phyloP scores from a whole-genome alignment of 495 filamentous ascomycete genomes.

The Sabuloglossum arenarium region DNA sequence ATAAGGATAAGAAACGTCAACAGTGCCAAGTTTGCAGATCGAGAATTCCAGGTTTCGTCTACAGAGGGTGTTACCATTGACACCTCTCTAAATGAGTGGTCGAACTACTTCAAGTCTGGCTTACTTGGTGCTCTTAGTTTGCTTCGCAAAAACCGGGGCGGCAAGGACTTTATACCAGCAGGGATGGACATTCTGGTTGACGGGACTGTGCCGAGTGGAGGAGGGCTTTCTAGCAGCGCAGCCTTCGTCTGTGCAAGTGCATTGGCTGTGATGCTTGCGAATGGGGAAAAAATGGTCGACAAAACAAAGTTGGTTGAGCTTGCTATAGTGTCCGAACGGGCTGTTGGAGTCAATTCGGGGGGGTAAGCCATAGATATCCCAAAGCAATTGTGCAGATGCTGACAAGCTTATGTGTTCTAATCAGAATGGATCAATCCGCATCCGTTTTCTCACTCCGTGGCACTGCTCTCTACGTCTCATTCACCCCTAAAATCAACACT shows the following conservation, averaged over 20 bases:
- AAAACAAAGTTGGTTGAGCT: slow-evolving; percentile 80
- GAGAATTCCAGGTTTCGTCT: slow-evolving; percentile 51
- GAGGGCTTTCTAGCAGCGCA: slow-evolving; percentile 81
- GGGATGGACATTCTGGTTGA: slow-evolving; percentile 82
- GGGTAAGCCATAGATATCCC: slow-evolving; percentile 32
- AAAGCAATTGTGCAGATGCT: background rate
- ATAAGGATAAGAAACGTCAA: slow-evolving; percentile 62
- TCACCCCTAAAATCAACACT: slow-evolving; percentile 58
- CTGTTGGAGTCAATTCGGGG: slow-evolving; percentile 90
- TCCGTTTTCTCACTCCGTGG: slow-evolving; percentile 78
- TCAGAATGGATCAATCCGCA: slow-evolving; percentile 93
- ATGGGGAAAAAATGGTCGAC: slow-evolving; percentile 57
- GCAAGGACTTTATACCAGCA: slow-evolving; percentile 33
- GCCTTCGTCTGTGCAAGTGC: slow-evolving; percentile 86
- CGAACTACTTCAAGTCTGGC: slow-evolving; percentile 94
- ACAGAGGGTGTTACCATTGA: slow-evolving; percentile 60
- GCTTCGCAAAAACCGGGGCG: slow-evolving; percentile 40
- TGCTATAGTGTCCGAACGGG: slow-evolving; percentile 81
- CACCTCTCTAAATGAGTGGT: slow-evolving; percentile 73
- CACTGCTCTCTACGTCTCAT: slow-evolving; percentile 75
- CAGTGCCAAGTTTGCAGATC: slow-evolving; percentile 49
- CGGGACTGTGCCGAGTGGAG: slow-evolving; percentile 78
- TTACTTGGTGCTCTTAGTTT: slow-evolving; percentile 62
- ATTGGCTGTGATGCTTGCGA: slow-evolving; percentile 69
- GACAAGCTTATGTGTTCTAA: background rate